Evolutionary conservation across 768 basidiomycete genomes (phyloP).

Genomic region (Pulveroboletus sp.): DNA sequence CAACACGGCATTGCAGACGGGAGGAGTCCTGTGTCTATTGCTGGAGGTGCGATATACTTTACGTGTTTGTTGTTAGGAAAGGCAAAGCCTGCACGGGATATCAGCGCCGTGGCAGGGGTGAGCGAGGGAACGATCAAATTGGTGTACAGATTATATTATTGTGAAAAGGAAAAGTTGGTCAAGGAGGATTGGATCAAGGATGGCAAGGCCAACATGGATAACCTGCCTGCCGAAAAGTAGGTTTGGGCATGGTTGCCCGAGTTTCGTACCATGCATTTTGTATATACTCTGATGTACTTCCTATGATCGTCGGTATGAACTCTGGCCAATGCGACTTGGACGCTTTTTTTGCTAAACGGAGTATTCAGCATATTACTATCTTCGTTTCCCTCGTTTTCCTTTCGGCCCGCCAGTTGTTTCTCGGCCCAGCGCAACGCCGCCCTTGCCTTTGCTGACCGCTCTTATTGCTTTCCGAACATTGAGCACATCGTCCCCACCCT

Average conservation of each 20-base stretch:
- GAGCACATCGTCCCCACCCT: conserved; percentile 49
- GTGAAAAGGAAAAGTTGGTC: conserved; percentile 71
- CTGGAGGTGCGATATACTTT: conserved; percentile 95
- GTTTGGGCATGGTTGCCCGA: not conserved
- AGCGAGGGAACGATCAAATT: conserved; percentile 94
- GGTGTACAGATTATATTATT: conserved; percentile 77
- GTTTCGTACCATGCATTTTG: conserved; percentile 16
- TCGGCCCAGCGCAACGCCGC: conserved; percentile 54
- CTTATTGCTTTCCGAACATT: conserved; percentile 89
- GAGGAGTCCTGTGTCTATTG: conserved; percentile 94
- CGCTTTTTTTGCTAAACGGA: too few relatives aligned
- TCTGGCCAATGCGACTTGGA: conserved; percentile 4
- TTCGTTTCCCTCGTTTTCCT: conserved; percentile 29
- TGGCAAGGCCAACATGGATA: conserved; percentile 54
- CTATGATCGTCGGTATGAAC: too few relatives aligned
- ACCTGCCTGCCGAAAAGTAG: conserved; percentile 26
- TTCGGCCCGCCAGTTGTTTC: conserved; percentile 30
- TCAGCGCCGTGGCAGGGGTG: conserved; percentile 87
- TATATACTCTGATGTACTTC: conserved; percentile 19
- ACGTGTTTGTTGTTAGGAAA: conserved; percentile 79
- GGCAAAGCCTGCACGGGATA: conserved; percentile 74
- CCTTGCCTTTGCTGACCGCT: conserved; percentile 65
- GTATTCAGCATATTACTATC: too few relatives aligned
- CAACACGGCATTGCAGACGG: conserved; percentile 89
- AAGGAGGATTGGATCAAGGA: conserved; percentile 84